These are phyloP conservation scores for Naganishia friedmannii DNA, from an alignment of 768 basidiomycete species.

Conservation along the genomic window DNA sequence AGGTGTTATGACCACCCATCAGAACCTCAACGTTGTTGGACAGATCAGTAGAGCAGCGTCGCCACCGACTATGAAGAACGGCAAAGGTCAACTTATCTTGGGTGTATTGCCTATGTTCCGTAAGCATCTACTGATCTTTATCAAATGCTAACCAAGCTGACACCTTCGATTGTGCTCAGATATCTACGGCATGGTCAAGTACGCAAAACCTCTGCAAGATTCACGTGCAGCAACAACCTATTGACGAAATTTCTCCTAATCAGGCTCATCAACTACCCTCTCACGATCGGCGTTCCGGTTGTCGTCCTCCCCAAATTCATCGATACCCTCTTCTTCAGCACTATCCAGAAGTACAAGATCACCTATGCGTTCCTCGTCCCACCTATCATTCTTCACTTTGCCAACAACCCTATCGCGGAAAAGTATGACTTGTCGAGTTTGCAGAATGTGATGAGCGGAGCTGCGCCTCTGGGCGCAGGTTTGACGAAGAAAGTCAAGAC, in stretches of 20 bases:
- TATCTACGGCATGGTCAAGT: constrained; percentile 32
- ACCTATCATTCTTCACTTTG: constrained; percentile 74
- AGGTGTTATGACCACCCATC: constrained; percentile 53
- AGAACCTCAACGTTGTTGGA: constrained; percentile 57
- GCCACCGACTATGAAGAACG: not conserved
- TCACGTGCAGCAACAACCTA: not conserved
- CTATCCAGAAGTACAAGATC: constrained; percentile 66
- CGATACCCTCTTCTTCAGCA: constrained; percentile 63
- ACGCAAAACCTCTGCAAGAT: not conserved
- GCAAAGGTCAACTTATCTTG: constrained; percentile 59
- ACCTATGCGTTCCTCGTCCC: constrained; percentile 58
- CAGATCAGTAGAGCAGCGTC: constrained; percentile 18
- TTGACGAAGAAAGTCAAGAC: constrained; percentile 60
- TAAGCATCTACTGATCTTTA: not conserved
- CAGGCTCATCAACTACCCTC: constrained; percentile 43
- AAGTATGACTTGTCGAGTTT: constrained; percentile 68
- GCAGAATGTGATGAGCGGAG: constrained; percentile 65
- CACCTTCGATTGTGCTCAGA: not conserved
- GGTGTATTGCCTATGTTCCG: constrained; percentile 63
- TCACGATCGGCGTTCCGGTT: constrained; percentile 45
- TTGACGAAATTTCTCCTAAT: not conserved
- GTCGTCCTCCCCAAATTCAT: constrained; percentile 65
- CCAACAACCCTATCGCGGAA: constrained; percentile 64
- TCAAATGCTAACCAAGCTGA: not conserved
- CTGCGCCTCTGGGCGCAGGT: constrained; percentile 71